These are phyloP conservation scores for Pseudonectria foliicola DNA, from an alignment of 2,329 filamentous ascomycete species.

Conservation along the genomic window DNA sequence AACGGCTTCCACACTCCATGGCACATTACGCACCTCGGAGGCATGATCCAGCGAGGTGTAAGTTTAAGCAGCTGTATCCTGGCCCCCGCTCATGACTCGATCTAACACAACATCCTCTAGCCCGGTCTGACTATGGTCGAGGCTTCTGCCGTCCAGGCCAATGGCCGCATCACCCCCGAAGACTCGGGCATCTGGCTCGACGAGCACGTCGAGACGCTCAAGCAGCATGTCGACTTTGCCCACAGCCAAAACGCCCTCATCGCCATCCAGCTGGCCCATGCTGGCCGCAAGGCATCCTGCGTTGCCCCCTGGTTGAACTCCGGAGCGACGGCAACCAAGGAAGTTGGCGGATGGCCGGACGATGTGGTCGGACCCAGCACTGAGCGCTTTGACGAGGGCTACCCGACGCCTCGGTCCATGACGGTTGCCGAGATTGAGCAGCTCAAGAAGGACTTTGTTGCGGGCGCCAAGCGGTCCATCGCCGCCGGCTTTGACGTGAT, in stretches of 20 bases:
- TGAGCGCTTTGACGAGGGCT: conserved; percentile 50
- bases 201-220: conserved; percentile 55
- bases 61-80: conserved; percentile 3
- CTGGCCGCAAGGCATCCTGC: conserved; percentile 50
- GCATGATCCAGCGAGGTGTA: conserved; percentile 61
- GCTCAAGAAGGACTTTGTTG: conserved; percentile 54
- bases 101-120: conserved; percentile 8
- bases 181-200: conserved; percentile 65
- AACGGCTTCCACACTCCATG: conserved; percentile 60
- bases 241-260: conserved; percentile 61
- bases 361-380: conserved; percentile 40
- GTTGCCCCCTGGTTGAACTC: conserved; percentile 49
- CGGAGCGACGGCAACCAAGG: conserved; percentile 38
- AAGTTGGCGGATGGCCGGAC: conserved; percentile 45
- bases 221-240: conserved; percentile 55
- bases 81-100: too few species aligned
- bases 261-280: conserved; percentile 64
- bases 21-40: conserved; percentile 68
- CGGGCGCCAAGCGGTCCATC: conserved; percentile 48
- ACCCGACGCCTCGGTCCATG: conserved; percentile 57
- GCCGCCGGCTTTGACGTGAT: conserved; percentile 61
- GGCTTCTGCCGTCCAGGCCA: conserved; percentile 58
- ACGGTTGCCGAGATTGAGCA: conserved; percentile 56
- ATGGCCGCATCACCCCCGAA: conserved; percentile 67
- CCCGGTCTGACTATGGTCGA: conserved; percentile 61